phyloP scores from a whole-genome alignment of 2,329 filamentous ascomycete genomes.

The Apiospora marii region DNA sequence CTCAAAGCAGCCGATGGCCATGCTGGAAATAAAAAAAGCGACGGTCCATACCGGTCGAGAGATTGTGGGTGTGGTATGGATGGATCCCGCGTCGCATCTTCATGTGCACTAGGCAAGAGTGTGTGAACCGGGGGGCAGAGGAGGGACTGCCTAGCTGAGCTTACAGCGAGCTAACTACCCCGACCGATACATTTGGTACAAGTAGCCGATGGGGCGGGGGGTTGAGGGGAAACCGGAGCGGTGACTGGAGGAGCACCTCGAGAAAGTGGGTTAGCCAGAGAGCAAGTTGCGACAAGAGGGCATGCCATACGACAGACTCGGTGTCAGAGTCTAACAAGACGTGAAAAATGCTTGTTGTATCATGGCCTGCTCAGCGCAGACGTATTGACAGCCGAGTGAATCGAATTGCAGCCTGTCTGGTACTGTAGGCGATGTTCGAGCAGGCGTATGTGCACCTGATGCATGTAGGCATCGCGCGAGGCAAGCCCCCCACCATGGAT shows the following conservation, averaged over 20 bases:
- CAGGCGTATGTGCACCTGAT: no score
- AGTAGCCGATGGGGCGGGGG: constrained; percentile 6
- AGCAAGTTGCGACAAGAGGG: constrained; percentile 1
- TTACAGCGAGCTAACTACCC: constrained; percentile 14
- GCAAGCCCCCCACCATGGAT: background rate
- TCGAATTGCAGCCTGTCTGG: no score
- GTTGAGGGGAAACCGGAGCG: constrained; percentile 11
- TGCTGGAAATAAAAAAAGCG: constrained; percentile 13
- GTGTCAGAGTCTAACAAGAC: background rate
- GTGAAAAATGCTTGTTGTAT: background rate
- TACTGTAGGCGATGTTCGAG: no score
- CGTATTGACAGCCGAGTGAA: no score
- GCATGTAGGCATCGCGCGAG: background rate
- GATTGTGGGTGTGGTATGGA: constrained; percentile 6
- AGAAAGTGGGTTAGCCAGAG: background rate
- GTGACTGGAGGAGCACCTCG: constrained; percentile 17
- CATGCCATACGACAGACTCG: background rate
- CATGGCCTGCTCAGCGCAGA: background rate
- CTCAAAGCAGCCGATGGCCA: background rate
- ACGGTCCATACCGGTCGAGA: constrained; percentile 12
- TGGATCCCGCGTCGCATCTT: constrained; percentile 20
- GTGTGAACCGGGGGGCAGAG: constrained; percentile 4
- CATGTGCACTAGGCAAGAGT: constrained; percentile 8
- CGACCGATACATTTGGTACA: constrained; percentile 14
- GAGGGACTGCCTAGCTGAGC: constrained; percentile 5